Evolutionary conservation across 352 stramenopile species (phyloP), one percentile per base, ranked within the genome.

Genomic region (Phytophthora niederhauseri): DNA sequence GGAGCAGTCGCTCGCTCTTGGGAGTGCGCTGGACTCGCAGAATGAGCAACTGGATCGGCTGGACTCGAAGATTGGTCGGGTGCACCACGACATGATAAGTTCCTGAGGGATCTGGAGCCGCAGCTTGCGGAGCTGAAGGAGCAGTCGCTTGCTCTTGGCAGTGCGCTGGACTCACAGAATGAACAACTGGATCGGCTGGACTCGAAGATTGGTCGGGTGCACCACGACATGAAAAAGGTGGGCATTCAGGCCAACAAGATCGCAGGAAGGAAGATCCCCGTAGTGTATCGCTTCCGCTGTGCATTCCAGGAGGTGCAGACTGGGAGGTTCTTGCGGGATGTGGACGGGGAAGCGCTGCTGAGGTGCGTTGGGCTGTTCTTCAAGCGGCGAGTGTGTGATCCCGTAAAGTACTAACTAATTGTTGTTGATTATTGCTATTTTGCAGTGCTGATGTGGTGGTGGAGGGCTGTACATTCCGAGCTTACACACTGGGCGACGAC

Each of bases 401-500:
- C 64, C 22, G 34, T 31, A 28, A 1, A 28, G 12, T n/a, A 46
- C 1, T 19, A 46, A 46, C 17, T 19, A 14, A n/a, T 6, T 46
- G 12, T 46, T 46, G 5, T 6, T 38, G 34, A 34, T 34, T 34
- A 8, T 34, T 34, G 6, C 8, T 24, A 52, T 48, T 55, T 14
- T 64, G 12, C 56, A 95, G 87, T 54, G 80, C 83, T n/a, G 82
- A 92, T 43, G 74, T 91, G 15, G 74, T 93, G 1, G 57, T 78
- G 8, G 76, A 84, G 41, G 82, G 79, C 5, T 95, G 87, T 49
- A 78, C 78, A 3, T 95, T 92, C 52, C 87, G 87, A 50, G 85
- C 85, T 9, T 95, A 90, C 55, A 93, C 85, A 9, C 34, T 92
- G 8, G 82, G 81, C n/a, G 84, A 91, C n/a, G 84, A 90, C 50